Evolutionary conservation across 1,284 basidiomycete species (phyloP).

Genomic region (Papiliotrema flavescens): DNA sequence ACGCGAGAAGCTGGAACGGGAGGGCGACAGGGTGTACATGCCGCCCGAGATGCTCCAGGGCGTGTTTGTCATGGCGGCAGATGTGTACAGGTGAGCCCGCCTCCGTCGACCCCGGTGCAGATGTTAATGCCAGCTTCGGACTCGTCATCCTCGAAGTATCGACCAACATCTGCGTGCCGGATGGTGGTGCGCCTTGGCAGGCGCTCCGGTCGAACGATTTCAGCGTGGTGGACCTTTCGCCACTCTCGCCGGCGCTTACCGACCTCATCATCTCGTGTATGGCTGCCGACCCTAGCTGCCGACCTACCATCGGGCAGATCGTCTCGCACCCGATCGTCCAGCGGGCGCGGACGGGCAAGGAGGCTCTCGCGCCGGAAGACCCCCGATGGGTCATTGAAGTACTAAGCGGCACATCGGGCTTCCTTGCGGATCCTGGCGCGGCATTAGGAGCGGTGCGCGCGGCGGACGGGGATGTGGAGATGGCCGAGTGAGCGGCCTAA

Average conservation of each 20-base stretch:
- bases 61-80: conserved; percentile 85
- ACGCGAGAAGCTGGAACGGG: conserved; percentile 66
- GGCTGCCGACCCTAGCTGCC: conserved; percentile 62
- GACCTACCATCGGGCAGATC: conserved; percentile 62
- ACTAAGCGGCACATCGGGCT: conserved; percentile 23
- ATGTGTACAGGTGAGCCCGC: conserved; percentile 84
- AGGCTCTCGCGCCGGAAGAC: conserved; percentile 46
- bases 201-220: conserved; percentile 89
- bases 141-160: conserved; percentile 94
- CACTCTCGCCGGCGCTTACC: conserved; percentile 68
- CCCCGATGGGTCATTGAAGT: conserved; percentile 39
- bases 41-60: conserved; percentile 96
- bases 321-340: conserved; percentile 65
- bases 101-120: neutral
- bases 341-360: conserved; percentile 57
- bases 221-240: conserved; percentile 70
- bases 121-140: conserved; percentile 63
- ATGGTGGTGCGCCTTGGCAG: conserved; percentile 93
- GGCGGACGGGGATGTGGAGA: conserved; percentile 9
- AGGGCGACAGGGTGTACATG: conserved; percentile 96
- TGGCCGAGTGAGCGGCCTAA: conserved; percentile 3
- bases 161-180: conserved; percentile 92
- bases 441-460: neutral
- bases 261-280: conserved; percentile 73
- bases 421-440: neutral